Evolutionary conservation across 176 grass and related monocot species (phyloP), one percentile per base, ranked within the genome.

Genomic region (Chloris gayana): DNA sequence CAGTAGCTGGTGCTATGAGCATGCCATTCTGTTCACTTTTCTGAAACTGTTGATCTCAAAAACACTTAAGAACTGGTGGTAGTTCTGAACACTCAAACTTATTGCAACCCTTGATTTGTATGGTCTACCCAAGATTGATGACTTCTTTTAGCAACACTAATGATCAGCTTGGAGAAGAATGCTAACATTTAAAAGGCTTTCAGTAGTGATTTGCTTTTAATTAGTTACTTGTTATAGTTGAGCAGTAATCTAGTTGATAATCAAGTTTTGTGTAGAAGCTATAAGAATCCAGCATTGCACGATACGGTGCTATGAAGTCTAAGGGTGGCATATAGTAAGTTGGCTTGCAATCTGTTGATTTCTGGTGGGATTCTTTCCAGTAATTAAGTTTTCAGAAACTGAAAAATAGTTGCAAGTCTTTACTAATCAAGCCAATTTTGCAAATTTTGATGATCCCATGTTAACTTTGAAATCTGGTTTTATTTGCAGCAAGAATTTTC

Each of bases 341-440:
- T 69, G 19, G 17, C 42, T 41, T 17, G 9, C 13, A 67, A 51
- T 71, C 41, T 38, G 35, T 22, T 74, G 26, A 32, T 70, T 75
- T 76, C 21, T 80, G 7, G 41, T 37, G 42, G 64, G 69, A 78
- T n/a, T 51, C n/a, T 69, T 41, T 11, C 24, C 42, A 46, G 7
- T 41, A 35, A 56, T 56, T 41, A 21, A 63, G 24, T 59, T 75
- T 53, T 35, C 14, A 60, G 58, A 77, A 21, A 21, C 26, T 77
- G 17, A 75, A 75, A 76, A 42, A 9, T 76, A 29, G 26, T 13
- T 76, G 57, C 74, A 76, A 19, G 57, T 29, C 12, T 61, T 61
- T 11, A n/a, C 58, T 29, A 6, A 41, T 59, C 37, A 51, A 58
- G 7, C 57, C 35, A 12, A 17, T 76, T 30, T 64, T 51, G 21